Evolutionary conservation across 2,329 filamentous ascomycete species (phyloP), one percentile per base, ranked within the genome.

Genomic region (Zalaria obscura): DNA sequence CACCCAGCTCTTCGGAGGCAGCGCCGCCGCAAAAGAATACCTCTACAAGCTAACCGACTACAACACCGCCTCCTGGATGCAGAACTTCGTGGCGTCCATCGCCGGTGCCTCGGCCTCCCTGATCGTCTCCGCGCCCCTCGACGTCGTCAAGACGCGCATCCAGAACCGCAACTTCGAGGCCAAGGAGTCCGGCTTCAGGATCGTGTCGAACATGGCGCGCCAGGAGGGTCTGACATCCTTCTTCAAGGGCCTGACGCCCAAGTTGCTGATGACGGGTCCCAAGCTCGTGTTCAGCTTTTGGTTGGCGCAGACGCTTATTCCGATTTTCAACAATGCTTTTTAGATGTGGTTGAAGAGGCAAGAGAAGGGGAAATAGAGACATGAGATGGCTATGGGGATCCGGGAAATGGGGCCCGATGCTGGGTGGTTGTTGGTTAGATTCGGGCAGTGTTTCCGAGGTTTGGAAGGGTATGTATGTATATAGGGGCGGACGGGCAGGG

Each of bases 271-370:
- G 91, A 98, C 91, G 10, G 93, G 91, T 25, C 91, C 91, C 48
- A 98, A 98, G 76, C 75, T 98, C 46, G 91, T 96, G 48, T 98
- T 98, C 72, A 95, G 88, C 47, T 98, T 98, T 79, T 98, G 91
- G 91, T 78, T 98, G 59, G 91, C 91, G 44, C 91, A 98, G 72
- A 96, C 91, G 27, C 72, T 98, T 55, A 98, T 98, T 59, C 91
- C 91, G 40, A 82, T 87, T 33, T 96, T 96, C 63, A 84, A 76
- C 56, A 76, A 78, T 62, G 60, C 78, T 45, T 65, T 78, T 60
- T 77, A 70, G 47, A 32, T 18, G 18, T 2, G 18, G 18, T 18
- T 18, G 18, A 18, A 18, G 18, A 18, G 18, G 18, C 18, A 18
- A 18, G 18, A 2, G 18, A 18, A 18, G 2, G 18, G 18, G 18